These are phyloP conservation scores for Lumnitzera littorea DNA, from an alignment of 345 rosid species.

Conservation along the genomic window DNA sequence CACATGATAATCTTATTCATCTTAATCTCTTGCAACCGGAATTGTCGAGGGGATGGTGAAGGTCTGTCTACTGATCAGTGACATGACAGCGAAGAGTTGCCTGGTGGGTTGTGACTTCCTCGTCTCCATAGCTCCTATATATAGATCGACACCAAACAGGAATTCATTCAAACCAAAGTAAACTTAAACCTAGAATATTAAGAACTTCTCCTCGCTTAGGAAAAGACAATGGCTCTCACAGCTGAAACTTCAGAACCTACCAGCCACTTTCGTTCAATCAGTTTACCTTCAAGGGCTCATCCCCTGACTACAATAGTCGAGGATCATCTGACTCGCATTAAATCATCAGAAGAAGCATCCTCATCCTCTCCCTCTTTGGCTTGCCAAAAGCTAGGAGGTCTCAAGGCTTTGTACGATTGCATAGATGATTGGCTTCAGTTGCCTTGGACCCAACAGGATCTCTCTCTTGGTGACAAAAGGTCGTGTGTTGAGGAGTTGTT, in stretches of 20 bases:
- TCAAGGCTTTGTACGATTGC: conserved; percentile 10
- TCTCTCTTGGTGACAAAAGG: background rate
- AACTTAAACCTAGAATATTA: no score
- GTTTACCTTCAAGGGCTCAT: conserved; percentile 18
- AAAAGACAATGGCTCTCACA: no score
- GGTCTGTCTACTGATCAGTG: no score
- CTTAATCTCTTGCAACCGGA: no score
- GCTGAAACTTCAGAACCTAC: background rate
- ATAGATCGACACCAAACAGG: no score
- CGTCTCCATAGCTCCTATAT: no score
- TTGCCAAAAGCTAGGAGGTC: conserved; percentile 6
- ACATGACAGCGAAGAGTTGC: no score
- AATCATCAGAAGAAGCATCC: conserved; percentile 7
- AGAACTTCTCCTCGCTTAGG: no score
- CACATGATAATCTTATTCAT: no score
- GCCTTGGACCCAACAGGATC: conserved; percentile 16
- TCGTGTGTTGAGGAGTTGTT: conserved; percentile 22
- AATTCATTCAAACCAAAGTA: no score
- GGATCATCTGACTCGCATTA: conserved; percentile 15
- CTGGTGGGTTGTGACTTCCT: no score
- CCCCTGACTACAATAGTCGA: conserved; percentile 7
- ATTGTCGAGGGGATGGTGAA: no score
- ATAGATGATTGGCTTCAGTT: conserved; percentile 15
- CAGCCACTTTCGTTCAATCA: conserved; percentile 15
- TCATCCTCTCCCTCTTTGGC: conserved; percentile 2